Evolutionary conservation across 164 flowering plant genomes (phyloP), one percentile per base, ranked within the genome.

Genomic region (Chloranthus sessilifolius): DNA sequence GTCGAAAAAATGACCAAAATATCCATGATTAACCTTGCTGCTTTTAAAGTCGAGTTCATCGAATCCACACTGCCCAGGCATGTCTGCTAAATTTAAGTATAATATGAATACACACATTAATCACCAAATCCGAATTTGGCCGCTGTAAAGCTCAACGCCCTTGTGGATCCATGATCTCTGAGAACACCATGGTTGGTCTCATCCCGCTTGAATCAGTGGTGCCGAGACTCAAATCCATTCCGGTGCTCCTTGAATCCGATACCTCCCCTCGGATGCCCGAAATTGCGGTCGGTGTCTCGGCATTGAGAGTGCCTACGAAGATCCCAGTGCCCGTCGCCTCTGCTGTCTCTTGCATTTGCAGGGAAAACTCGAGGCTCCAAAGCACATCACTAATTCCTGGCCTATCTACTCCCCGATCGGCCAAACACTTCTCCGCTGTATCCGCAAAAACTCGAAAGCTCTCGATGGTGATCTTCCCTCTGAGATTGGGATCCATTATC

Each of bases 151-250:
- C n/a, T 77, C 56, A 87, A 53, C 89, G 88, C 25, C 88, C 96
- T 60, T 82, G 84, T 0, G 96, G 94, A 61, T 88, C 82, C 90
- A 84, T 84, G 59, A 88, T 84, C 73, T 88, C 90, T 2, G 96
- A 88, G 72, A 84, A 88, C 29, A 88, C 88, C 3, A 80, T 81
- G 56, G 88, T 88, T 16, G 94, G 96, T 24, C 88, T 82, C 56
- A 84, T 55, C 42, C 89, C 88, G 33, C 82, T 90, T 0, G 94
- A 84, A 60, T 80, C 94, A 58, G 74, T 82, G 44, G 90, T 88
- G 20, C 92, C 96, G 3, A 80, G 73, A 79, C 88, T 87, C 80
- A 83, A 77, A 2, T 81, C 67, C 77, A 80, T 69, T 20, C 88
- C 92, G 14, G 77, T 81, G 80, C 94, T 91, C 72, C 74, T 78